Evolutionary conservation across 345 rosid genomes (phyloP).

Genomic region (Mangifera indica): DNA sequence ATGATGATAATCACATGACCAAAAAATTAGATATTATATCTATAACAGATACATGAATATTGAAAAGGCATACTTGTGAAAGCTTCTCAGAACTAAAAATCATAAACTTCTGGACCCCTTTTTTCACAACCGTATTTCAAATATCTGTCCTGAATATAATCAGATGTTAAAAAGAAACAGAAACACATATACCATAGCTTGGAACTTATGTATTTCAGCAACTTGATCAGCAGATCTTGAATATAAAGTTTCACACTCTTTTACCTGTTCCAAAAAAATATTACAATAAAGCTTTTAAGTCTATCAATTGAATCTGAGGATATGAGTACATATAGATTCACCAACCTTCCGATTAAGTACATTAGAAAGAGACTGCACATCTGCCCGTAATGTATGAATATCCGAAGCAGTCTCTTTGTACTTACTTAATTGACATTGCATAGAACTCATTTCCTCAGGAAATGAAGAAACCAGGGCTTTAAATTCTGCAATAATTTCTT

Average conservation of each 20-base stretch:
- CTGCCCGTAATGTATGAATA: constrained; percentile 78
- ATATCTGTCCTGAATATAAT: constrained; percentile 7
- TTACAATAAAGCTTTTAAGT: constrained; percentile 15
- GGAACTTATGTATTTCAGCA: constrained; percentile 61
- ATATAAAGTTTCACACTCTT: constrained; percentile 59
- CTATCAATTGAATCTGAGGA: constrained; percentile 20
- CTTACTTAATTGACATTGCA: constrained; percentile 74
- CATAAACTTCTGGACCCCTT: neutral
- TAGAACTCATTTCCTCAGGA: constrained; percentile 82
- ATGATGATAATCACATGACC: neutral
- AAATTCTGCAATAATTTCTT: constrained; percentile 78
- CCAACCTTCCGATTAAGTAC: constrained; percentile 77
- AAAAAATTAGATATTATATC: neutral
- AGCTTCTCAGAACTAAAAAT: neutral
- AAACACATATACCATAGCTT: constrained; percentile 55
- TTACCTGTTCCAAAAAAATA: constrained; percentile 49
- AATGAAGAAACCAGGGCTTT: constrained; percentile 81
- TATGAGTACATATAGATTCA: constrained; percentile 10
- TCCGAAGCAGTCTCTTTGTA: constrained; percentile 74
- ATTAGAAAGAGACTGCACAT: constrained; percentile 68
- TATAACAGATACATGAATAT: neutral
- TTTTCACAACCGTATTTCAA: neutral
- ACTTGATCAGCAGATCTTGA: constrained; percentile 55
- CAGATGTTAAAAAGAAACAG: constrained; percentile 15
- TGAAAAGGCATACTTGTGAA: neutral